Evolutionary conservation across 495 filamentous ascomycete genomes (phyloP), one percentile per base, ranked within the genome.

Genomic region (Friedmanniomyces simplex): DNA sequence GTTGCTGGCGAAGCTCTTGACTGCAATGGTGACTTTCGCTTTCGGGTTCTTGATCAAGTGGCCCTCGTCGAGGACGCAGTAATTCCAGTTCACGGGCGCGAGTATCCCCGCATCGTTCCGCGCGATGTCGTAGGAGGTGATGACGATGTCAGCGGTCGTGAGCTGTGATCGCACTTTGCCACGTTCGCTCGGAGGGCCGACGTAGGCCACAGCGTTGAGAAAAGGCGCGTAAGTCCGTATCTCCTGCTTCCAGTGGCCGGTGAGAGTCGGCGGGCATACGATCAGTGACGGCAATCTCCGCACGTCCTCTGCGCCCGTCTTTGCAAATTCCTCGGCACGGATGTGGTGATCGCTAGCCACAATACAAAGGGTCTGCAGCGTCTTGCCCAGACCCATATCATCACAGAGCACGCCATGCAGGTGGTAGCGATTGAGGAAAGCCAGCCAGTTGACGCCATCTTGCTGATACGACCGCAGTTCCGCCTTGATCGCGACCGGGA

Each of bases 381-480:
- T 98, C 71, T 98, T 98, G 32, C 93, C 93, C 45, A 98, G 87
- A 62, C 93, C 93, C 93, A 98, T 98, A 67, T 98, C 93, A 67
- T 98, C 93, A 68, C 93, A 98, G 53, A 98, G 88, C 72, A 98
- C 95, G 39, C 93, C 93, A 62, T 98, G 93, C 16, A 98, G 81
- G 69, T 97, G 89, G 67, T 96, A 98, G 37, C 89, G 90, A 66
- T 97, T 98, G 62, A 98, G 84, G 76, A 98, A 98, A 50, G 91
- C 82, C 46, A 98, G 84, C 93, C 93, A 98, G 67, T 97, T 98
- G 70, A 98, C 91, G 71, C 93, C 93, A 46, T 98, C 93, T 70
- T 98, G 93, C 69, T 98, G 93, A 66, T 98, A 98, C 0, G 90
- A 93, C 60, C 93, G 84, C 22, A 98, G 79, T 52, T 91, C 87